Base-by-base conservation (phyloP, 1,284 basidiomycete genomes). In the Polyporus tsugae region DNA sequence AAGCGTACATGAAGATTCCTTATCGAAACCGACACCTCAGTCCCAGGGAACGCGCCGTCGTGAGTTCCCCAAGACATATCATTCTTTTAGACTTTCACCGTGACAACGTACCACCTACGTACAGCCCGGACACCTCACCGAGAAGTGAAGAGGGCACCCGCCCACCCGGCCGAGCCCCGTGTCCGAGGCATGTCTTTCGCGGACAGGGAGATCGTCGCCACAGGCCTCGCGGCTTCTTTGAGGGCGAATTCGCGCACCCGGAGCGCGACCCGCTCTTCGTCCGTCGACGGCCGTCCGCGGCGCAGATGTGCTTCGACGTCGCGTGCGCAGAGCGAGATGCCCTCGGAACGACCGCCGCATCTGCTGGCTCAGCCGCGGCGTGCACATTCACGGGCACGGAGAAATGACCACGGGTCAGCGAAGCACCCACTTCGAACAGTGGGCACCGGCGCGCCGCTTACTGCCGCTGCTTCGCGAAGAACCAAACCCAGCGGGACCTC, bases 241-340 rank as follows among this genome's bases (percentile, higher is more conserved):
- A 36, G 63, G 36, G 44, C 53, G 38, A 39, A 61, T 44, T 62
- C 66, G 19, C 63, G 62, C 61, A 46, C 44, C 10, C 61, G 42
- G 19, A 65, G 58, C 25, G 46, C 15, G 41, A 64, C 63, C 5
- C 64, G 57, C 53, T 36, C 68, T 11, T 19, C 68, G 22, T 64
- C 64, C 29, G 33, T 38, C 46, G 33, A 25, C 29, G 61, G 44
- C 19, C 61, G 41, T 10, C 35, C 52, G 61, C 61, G 66, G 25
- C 60, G 66, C 25, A 61, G 71, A 33, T 44, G 66, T 10, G 60
- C 58, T n/a, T 70, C 71, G 4, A 41, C 60, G 6, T 60, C 66
- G 17, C 67, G 71, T n/a, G 55, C 63, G 6, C 5, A 53, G 13
- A 67, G 42, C 36, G 53, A 64, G 19, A 25, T 52, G 7, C 41